Evolutionary conservation across 2,329 filamentous ascomycete genomes (phyloP), one percentile per base, ranked within the genome.

Genomic region (Penicillium concentricum): DNA sequence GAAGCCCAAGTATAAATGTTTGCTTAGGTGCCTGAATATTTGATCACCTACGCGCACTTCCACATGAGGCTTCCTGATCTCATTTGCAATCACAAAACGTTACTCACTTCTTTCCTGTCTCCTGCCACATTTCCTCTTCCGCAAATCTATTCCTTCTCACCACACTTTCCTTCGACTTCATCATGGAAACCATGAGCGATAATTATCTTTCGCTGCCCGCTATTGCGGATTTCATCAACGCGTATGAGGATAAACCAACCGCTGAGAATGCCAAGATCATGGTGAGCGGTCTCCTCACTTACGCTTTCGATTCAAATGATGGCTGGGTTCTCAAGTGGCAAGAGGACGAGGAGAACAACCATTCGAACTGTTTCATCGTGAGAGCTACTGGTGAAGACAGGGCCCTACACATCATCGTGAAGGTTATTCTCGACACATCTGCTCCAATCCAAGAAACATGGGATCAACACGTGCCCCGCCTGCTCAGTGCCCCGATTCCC

Each of bases 381-480:
- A 44, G 9, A n/a, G 12, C 34, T 5, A 9, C 9, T 5, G 39
- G 28, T 1, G 35, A 41, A 9, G 12, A 24, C 4, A 52, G 51
- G 15, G 28, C n/a, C 6, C 26, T 56, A 9, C 54, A 56, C 16
- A 8, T 48, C 13, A n/a, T 56, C 12, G 18, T 52, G 48, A 56
- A 56, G 28, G 1, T 56, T 9, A 2, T 52, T 13, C 20, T 28
- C 26, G 35, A 51, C 30, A 8, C 12, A 3, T 8, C 13, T 13
- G 41, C n/a, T 7, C 5, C 26, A 12, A 32, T 45, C 34, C 6
- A 15, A 3, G 10, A 38, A 7, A 13, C 16, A 13, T 56, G 47
- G 53, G 48, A 56, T 18, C 18, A 20, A 10, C 12, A 16, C 0
- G n/a, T 52, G 5, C 7, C 45, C 7, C 26, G 18, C 6, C 24